phyloP scores from a whole-genome alignment of 2,329 filamentous ascomycete species.

The Claviceps sp. region DNA sequence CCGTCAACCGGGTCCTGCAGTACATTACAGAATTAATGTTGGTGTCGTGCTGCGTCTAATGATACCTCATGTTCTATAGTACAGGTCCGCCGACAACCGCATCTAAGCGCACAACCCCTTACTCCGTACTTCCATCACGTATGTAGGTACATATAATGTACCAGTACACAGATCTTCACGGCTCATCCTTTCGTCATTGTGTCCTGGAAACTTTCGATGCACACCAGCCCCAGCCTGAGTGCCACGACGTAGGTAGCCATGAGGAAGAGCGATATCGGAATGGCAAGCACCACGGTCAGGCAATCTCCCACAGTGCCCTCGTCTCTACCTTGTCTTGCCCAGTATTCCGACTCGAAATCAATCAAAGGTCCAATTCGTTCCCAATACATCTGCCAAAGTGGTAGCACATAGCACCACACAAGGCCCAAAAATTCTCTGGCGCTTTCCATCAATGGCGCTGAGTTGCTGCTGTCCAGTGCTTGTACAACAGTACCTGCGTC shows the following conservation, averaged over 20 bases:
- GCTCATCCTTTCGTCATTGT: slow-evolving; percentile 2
- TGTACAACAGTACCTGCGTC: not conserved
- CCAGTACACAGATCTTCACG: slow-evolving; percentile 1
- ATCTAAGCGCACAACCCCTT: not conserved
- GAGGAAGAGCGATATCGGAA: slow-evolving; percentile 14
- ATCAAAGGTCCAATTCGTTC: slow-evolving; percentile 25
- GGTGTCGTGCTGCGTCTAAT: not conserved
- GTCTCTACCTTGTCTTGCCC: slow-evolving; percentile 14
- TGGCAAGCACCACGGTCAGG: slow-evolving; percentile 13
- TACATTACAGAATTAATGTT: not conserved
- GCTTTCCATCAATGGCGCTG: not conserved
- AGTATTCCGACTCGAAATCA: slow-evolving; percentile 22
- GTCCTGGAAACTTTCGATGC: slow-evolving; percentile 8
- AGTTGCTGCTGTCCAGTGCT: not conserved
- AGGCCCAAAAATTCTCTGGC: not conserved
- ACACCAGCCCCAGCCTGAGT: slow-evolving; percentile 12
- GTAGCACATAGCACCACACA: slow-evolving; percentile 5
- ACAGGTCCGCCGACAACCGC: not conserved
- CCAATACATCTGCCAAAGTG: slow-evolving; percentile 19
- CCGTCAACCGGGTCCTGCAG: not conserved
- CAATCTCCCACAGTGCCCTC: slow-evolving; percentile 14
- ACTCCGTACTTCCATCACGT: not conserved
- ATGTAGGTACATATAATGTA: not conserved
- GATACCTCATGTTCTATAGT: not conserved
- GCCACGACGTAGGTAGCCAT: slow-evolving; percentile 14